Base-by-base conservation (phyloP, 441 rosid genomes). In the Jatropha podagrica region DNA sequence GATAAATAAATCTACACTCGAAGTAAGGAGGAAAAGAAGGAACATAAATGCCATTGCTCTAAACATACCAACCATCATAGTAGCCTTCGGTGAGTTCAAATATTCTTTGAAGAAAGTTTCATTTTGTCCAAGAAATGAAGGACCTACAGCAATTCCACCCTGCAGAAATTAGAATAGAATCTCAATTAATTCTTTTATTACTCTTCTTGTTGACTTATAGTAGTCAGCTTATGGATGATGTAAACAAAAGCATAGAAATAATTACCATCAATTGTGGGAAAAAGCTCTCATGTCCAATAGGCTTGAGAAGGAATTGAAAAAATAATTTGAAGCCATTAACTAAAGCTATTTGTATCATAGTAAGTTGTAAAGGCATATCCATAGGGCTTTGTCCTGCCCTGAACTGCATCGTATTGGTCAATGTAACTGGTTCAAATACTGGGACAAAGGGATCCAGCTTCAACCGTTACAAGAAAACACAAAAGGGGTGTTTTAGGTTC, bases 121-220 rank as follows among this genome's bases (percentile, higher is more conserved):
- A 65, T 41, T 68, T 12, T 74, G 79, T 59, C 88, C 86, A 10
- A 89, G 80, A 52, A 79, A 70, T 9, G 90, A 73, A 4, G 91
- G 88, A 58, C 93, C 88, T 64, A 87, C 5, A 41, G 72, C 77
- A n/a, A 89, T 80, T 48, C 88, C 91, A 27, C 86, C 84, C 90
- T 89, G 77, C 20, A 54, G 11, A 14, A 13, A 54, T 52, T 6
- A 23, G 23, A 23, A 23, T 23, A 23, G 23, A 23, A 23, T 23
- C 23, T 23, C 23, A 23, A 23, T 23, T 23, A 23, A 23, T 23
- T 0, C 23, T 23, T 23, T 23, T 23, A 23, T 23, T 23, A 23
- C 23, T 23, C 23, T 23, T 23, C 23, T 23, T 23, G 23, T 23
- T 23, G 23, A 23, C 23, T 23, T 0, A 23, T 23, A 23, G 23